Percentiles rank a stretch among this genome's conserved stretches.
Evolutionary conservation across 345 rosid species (phyloP).

Genomic region (Rhodamnia argentea): DNA sequence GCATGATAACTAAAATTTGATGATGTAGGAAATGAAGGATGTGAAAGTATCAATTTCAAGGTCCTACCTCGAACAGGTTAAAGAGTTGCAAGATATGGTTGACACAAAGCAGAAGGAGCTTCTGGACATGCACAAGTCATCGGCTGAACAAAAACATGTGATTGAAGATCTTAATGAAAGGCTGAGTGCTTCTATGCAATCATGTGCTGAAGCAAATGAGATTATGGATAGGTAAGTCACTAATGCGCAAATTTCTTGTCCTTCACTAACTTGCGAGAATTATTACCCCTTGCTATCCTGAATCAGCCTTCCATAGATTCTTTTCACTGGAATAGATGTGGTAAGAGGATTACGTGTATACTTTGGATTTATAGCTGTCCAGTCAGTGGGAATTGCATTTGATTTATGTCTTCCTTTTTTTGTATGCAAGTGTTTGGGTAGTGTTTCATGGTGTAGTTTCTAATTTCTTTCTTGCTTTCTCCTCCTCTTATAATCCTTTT

Average conservation of each 20-base stretch:
- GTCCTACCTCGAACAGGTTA: slow-evolving; percentile 37
- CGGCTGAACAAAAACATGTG: slow-evolving; percentile 69
- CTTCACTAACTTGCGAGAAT: neutral
- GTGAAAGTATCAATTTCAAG: slow-evolving; percentile 50
- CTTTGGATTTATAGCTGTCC: neutral
- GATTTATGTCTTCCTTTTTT: neutral
- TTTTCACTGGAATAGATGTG: neutral
- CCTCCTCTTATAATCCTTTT: neutral
- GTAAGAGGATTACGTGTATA: neutral
- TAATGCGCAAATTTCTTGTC: neutral
- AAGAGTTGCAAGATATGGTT: slow-evolving; percentile 34
- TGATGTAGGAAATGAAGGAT: slow-evolving; percentile 58
- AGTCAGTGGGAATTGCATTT: neutral
- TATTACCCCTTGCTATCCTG: neutral
- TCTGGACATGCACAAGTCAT: slow-evolving; percentile 40
- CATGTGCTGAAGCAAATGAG: slow-evolving; percentile 83
- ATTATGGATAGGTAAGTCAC: slow-evolving; percentile 53
- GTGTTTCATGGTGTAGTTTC: neutral
- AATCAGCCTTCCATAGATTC: neutral
- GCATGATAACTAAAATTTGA: neutral
- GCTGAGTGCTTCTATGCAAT: slow-evolving; percentile 68
- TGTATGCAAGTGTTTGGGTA: neutral
- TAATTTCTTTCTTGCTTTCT: neutral
- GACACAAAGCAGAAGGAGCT: slow-evolving; percentile 56
- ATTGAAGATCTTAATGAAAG: slow-evolving; percentile 76